These are phyloP conservation scores for Acer saccharum DNA, from an alignment of 345 rosid species.

Conservation along the genomic window DNA sequence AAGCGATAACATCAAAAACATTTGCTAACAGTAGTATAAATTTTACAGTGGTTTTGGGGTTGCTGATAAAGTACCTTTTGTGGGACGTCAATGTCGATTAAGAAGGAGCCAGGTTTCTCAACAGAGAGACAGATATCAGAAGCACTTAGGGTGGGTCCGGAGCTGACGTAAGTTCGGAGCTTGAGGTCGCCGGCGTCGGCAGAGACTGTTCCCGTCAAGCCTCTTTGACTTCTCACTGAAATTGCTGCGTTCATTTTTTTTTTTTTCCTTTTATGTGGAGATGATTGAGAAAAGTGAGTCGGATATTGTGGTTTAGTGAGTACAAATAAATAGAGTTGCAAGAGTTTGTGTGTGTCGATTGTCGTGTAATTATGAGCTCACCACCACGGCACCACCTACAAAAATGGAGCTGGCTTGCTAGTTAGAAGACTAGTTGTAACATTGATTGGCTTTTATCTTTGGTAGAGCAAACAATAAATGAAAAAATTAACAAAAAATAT, in stretches of 20 bases:
- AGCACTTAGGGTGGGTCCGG: background rate
- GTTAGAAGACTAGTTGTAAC: too few species aligned
- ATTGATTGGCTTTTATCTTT: too few species aligned
- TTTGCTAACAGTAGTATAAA: too few species aligned
- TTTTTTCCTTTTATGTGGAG: background rate
- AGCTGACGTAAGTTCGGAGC: conserved; percentile 5
- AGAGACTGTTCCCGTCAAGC: conserved; percentile 9
- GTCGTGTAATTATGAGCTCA: too few species aligned
- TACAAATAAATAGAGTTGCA: too few species aligned
- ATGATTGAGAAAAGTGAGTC: background rate
- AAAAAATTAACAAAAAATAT: too few species aligned
- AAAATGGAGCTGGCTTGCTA: too few species aligned
- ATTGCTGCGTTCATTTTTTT: conserved; percentile 18
- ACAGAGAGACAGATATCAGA: conserved; percentile 23
- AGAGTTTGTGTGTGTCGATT: too few species aligned
- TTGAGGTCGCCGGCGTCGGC: conserved; percentile 15
- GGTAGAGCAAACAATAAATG: too few species aligned
- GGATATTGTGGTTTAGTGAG: background rate
- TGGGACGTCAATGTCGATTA: conserved; percentile 28
- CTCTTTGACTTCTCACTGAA: conserved; percentile 1
- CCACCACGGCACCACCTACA: too few species aligned
- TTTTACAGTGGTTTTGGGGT: too few species aligned
- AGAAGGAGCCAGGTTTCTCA: conserved; percentile 33
- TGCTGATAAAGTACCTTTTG: conserved; percentile 14
- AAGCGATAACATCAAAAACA: too few species aligned